Percentiles rank a stretch among this genome's conserved stretches.
Evolutionary conservation across 2,329 filamentous ascomycete genomes (phyloP).

Genomic region (Epichloe aotearoae): DNA sequence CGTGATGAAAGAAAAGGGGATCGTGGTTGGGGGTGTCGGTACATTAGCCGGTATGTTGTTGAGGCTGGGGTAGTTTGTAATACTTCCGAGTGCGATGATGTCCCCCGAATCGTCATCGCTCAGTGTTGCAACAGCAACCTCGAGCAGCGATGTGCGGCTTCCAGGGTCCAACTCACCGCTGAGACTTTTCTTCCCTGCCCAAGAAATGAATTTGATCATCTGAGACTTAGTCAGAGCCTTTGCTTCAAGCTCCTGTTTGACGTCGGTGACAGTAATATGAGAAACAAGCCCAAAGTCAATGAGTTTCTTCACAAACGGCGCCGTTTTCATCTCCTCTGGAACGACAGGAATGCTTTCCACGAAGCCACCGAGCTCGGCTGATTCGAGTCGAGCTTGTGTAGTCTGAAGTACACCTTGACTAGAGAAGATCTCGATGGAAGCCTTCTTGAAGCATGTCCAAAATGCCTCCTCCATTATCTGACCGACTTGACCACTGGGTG

Average conservation of each 20-base stretch:
- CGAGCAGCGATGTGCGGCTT: conserved; percentile 57
- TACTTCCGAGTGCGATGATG: conserved; percentile 64
- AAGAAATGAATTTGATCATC: conserved; percentile 69
- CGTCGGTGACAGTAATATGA: conserved; percentile 75
- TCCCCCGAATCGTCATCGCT: conserved; percentile 52
- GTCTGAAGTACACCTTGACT: conserved; percentile 79
- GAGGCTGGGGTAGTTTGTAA: conserved; percentile 63
- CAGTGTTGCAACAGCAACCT: conserved; percentile 64
- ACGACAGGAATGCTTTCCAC: conserved; percentile 81
- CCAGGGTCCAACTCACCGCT: conserved; percentile 58
- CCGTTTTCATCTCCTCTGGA: conserved; percentile 59
- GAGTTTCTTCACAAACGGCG: conserved; percentile 67
- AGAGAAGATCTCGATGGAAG: conserved; percentile 77
- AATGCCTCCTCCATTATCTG: conserved; percentile 89
- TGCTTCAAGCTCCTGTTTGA: conserved; percentile 68
- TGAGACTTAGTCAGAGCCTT: conserved; percentile 71
- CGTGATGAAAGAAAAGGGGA: conserved; percentile 75
- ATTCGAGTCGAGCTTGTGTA: conserved; percentile 63
- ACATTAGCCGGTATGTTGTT: conserved; percentile 68
- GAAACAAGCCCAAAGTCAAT: conserved; percentile 78
- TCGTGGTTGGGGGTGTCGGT: conserved; percentile 67
- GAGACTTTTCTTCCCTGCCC: conserved; percentile 62
- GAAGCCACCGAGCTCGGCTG: conserved; percentile 55
- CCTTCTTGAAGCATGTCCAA: conserved; percentile 78
- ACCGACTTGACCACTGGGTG: conserved; percentile 71